Conservation (phyloP, 2,329 filamentous ascomycete species). For the Colletotrichum tabaci region DNA sequence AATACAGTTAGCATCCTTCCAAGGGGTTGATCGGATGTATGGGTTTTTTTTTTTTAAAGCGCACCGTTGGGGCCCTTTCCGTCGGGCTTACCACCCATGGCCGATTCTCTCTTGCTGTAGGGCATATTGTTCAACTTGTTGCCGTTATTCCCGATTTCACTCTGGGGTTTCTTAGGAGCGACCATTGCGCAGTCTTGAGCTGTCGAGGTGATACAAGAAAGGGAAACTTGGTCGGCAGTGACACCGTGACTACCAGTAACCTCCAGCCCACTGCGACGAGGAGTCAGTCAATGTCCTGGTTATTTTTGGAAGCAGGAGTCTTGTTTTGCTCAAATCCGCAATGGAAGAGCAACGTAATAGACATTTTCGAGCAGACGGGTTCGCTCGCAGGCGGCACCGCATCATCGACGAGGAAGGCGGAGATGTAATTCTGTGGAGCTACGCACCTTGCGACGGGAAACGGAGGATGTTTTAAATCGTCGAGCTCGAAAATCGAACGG, state of each 20-base stretch:
- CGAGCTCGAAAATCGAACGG: slow-evolving; percentile 25
- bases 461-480: slow-evolving; percentile 30
- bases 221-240: slow-evolving; percentile 31
- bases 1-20: slow-evolving; percentile 31
- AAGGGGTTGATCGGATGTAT: background rate
- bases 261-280: slow-evolving; percentile 29
- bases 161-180: slow-evolving; percentile 39
- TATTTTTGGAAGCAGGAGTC: background rate
- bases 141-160: slow-evolving; percentile 38
- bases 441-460: slow-evolving; percentile 41
- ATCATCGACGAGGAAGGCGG: slow-evolving; percentile 4
- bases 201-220: slow-evolving; percentile 36
- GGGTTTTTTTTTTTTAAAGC: slow-evolving; percentile 4
- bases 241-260: slow-evolving; percentile 37
- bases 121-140: slow-evolving; percentile 52
- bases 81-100: slow-evolving; percentile 52
- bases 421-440: slow-evolving; percentile 7
- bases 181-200: slow-evolving; percentile 34
- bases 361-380: background rate
- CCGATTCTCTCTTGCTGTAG: slow-evolving; percentile 56
- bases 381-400: slow-evolving; percentile 3
- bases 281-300: slow-evolving; percentile 24
- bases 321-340: background rate
- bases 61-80: slow-evolving; percentile 58
- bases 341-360: background rate